Base-by-base conservation (phyloP, 352 stramenopile genomes). In the Phytopythium kandeliae region DNA sequence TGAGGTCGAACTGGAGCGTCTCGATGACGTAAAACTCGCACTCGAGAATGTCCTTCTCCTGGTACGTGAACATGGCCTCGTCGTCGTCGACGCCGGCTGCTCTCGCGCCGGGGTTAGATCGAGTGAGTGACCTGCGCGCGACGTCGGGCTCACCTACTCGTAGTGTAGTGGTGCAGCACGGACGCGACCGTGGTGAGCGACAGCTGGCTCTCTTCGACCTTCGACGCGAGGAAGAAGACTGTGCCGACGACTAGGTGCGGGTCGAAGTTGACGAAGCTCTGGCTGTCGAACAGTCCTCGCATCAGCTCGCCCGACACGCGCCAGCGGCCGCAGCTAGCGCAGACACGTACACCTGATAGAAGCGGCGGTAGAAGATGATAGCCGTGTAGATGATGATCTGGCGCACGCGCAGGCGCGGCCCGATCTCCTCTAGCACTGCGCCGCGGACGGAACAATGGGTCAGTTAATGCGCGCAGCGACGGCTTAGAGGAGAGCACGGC, bases 381-480 rank as follows among this genome's bases (percentile, higher is more conserved):
- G 85, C 85, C 9, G 85, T 93, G 74, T 91, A 93, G 67, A 95
- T 95, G 67, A 95, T 92, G 60, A 93, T 90, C 64, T 95, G 85
- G 38, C 84, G 84, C 35, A 95, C 79, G 33, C 84, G 78, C 22
- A 92, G 61, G 0, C 80, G 74, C 17, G 81, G 74, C 6, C 85
- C 85, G 45, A 95, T 89, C 47, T 93, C 78, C 48, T 95, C 82
- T 15, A 95, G 67, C 44, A 95, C 85, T 95, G 33, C 25, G 36
- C 15, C 34, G 13, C 30, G 35, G 3, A 25, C 24, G 61, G 15
- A 26, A 57, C 17, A 17, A 21, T 41, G 10, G 17, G 35, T 15
- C 28, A n/a, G n/a, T n/a, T n/a, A n/a, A n/a, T n/a, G 28, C 4
- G 28, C 4, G 28, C 4, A 28, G 19, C 21, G 22, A 28, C 16